Conservation (phyloP, 805 yeast genomes). For the Candida corydali region DNA sequence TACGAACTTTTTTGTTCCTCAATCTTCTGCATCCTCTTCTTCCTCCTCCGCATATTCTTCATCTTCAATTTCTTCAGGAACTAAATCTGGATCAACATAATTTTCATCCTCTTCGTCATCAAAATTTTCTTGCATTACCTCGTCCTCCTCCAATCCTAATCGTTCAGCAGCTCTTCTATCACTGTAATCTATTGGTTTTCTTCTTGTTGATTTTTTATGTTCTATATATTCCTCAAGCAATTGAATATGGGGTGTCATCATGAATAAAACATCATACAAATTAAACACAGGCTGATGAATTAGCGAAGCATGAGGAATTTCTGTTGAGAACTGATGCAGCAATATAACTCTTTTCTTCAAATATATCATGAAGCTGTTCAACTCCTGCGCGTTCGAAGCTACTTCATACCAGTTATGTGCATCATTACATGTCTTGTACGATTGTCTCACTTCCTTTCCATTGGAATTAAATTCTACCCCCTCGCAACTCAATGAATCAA, state of each 20-base stretch:
- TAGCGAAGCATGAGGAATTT: slow-evolving; percentile 6
- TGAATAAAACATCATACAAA: slow-evolving; percentile 26
- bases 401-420: slow-evolving; percentile 30
- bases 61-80: slow-evolving; percentile 14
- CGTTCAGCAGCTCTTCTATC: slow-evolving; percentile 11
- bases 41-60: slow-evolving; percentile 12
- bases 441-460: slow-evolving; percentile 23
- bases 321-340: not conserved
- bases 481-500: slow-evolving; percentile 20
- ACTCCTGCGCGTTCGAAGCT: slow-evolving; percentile 27
- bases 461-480: slow-evolving; percentile 33
- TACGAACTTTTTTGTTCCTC: not conserved
- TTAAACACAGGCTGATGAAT: slow-evolving; percentile 11
- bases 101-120: slow-evolving; percentile 15
- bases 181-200: slow-evolving; percentile 17
- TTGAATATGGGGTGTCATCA: slow-evolving; percentile 23
- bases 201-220: slow-evolving; percentile 14
- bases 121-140: slow-evolving; percentile 11
- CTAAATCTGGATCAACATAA: slow-evolving; percentile 15
- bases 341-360: slow-evolving; percentile 20
- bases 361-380: slow-evolving; percentile 22
- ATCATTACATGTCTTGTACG: slow-evolving; percentile 4
- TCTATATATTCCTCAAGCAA: slow-evolving; percentile 18
- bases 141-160: slow-evolving; percentile 13
- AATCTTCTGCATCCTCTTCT: slow-evolving; percentile 13